Base-by-base conservation (phyloP, 306 rosid species). In the Albizia julibrissin region DNA sequence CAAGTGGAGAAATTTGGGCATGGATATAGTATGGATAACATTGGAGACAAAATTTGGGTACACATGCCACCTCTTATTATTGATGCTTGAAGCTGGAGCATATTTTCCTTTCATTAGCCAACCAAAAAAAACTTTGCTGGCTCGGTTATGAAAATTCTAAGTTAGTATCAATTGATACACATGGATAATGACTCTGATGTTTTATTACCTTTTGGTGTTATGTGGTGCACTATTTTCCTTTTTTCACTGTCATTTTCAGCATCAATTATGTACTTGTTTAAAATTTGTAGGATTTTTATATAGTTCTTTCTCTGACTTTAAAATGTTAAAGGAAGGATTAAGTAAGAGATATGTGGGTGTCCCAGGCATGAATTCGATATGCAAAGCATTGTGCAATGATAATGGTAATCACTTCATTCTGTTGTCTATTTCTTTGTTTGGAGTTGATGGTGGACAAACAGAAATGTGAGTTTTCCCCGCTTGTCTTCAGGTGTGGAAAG, bases 361-460 rank as follows among this genome's bases (percentile, higher is more conserved):
- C 70, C 99, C 99, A 4, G 98, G 98, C 86, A 95, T 95, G 99
- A 95, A 95, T 83, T 89, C 99, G 54, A 78, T 95, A 70, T 93
- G 99, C 79, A 91, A 83, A 87, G 92, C 99, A 74, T 87, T 95
- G 76, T 87, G 93, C 91, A 82, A 42, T 22, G 98, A 92, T 77
- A 80, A 87, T 80, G 96, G 99, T 93, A 87, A 84, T 79, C 80
- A 56, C 80, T 65, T 58, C 29, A 62, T 74, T 78, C 80, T 69
- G 66, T 75, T 66, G 40, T 34, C 70, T 79, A 69, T 29, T 76
- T 79, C 76, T 24, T 80, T 82, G 33, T 85, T 77, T 65, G 49
- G 67, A 82, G 80, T 78, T 87, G 34, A 70, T 67, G 72, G 46
- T 82, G 85, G 59, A 76, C 43, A 42, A 22, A 34, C 3, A 75